phyloP scores from a whole-genome alignment of 768 basidiomycete genomes.

The Fomitopsis serialis region DNA sequence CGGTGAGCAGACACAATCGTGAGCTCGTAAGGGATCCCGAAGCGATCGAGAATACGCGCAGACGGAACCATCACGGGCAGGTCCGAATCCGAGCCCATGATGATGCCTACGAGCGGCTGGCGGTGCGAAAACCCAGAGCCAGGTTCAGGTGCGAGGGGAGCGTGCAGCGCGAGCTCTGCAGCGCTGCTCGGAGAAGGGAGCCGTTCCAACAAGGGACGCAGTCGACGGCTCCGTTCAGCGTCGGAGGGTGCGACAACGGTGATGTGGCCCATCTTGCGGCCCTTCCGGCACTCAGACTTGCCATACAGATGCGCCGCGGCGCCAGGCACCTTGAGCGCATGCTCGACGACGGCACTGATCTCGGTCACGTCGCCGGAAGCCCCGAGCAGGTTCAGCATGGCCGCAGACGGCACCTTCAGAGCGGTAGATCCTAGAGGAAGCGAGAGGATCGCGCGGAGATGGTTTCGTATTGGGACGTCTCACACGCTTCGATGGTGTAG shows the following conservation, averaged over 20 bases:
- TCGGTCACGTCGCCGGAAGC: constrained; percentile 59
- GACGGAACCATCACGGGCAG: constrained; percentile 90
- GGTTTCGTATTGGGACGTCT: constrained; percentile 98
- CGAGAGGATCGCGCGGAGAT: constrained; percentile 88
- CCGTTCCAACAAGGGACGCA: constrained; percentile 69
- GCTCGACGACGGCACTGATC: constrained; percentile 48
- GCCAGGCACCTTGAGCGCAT: constrained; percentile 67
- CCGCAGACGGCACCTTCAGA: constrained; percentile 80
- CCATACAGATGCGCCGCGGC: constrained; percentile 89
- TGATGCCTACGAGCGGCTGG: constrained; percentile 82
- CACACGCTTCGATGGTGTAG: constrained; percentile 96
- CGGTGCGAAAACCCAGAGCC: constrained; percentile 52
- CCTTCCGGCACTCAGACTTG: constrained; percentile 84
- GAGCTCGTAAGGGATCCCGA: constrained; percentile 84
- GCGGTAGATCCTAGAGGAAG: constrained; percentile 86
- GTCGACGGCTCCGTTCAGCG: constrained; percentile 58
- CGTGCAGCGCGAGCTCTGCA: constrained; percentile 48
- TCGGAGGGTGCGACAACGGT: constrained; percentile 84
- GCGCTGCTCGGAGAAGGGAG: constrained; percentile 39
- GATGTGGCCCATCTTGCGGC: constrained; percentile 97
- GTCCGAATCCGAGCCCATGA: constrained; percentile 99
- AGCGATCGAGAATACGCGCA: constrained; percentile 77
- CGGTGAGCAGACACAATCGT: constrained; percentile 96
- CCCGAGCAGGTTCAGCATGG: constrained; percentile 96
- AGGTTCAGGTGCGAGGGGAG: constrained; percentile 38